Percentiles rank a stretch among this genome's conserved stretches.
phyloP scores from a whole-genome alignment of 1,139 yeast genomes.

The Suhomyces atakaporum region DNA sequence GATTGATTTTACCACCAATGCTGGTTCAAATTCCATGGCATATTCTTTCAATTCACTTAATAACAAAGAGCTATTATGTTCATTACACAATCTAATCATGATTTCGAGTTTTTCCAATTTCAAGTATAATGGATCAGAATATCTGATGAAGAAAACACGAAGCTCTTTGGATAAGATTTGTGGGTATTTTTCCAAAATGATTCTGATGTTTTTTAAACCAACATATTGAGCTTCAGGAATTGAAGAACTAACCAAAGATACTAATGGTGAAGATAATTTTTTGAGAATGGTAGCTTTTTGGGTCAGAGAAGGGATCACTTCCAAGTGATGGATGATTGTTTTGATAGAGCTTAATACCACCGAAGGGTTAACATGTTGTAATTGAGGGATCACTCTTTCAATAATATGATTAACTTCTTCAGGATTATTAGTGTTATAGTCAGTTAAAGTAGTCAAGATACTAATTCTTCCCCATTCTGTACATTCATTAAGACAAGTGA shows the following conservation, averaged over 20 bases:
- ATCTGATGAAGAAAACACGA: conserved; percentile 89
- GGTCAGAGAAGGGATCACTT: conserved; percentile 41
- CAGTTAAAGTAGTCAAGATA: conserved; percentile 77
- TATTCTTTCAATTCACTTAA: conserved; percentile 88
- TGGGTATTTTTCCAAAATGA: conserved; percentile 88
- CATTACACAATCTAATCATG: conserved; percentile 79
- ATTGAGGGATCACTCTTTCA: conserved; percentile 90
- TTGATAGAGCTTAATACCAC: conserved; percentile 89
- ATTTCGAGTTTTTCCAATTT: conserved; percentile 92
- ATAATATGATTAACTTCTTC: conserved; percentile 83
- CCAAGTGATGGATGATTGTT: conserved; percentile 73
- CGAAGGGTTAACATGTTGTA: conserved; percentile 96
- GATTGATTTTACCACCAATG: conserved; percentile 80
- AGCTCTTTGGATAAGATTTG: conserved; percentile 74
- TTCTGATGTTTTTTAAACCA: conserved; percentile 87
- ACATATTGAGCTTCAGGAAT: conserved; percentile 96
- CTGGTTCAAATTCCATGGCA: conserved; percentile 91
- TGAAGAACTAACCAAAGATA: conserved; percentile 79
- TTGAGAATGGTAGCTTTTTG: conserved; percentile 50
- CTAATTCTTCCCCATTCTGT: conserved; percentile 99
- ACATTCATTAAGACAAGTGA: conserved; percentile 90
- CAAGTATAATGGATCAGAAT: conserved; percentile 91
- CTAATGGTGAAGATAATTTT: conserved; percentile 89
- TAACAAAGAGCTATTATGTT: conserved; percentile 65
- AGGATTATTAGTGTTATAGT: conserved; percentile 56